Evolutionary conservation across 495 filamentous ascomycete genomes (phyloP).

Genomic region (Tirmania nivea): DNA sequence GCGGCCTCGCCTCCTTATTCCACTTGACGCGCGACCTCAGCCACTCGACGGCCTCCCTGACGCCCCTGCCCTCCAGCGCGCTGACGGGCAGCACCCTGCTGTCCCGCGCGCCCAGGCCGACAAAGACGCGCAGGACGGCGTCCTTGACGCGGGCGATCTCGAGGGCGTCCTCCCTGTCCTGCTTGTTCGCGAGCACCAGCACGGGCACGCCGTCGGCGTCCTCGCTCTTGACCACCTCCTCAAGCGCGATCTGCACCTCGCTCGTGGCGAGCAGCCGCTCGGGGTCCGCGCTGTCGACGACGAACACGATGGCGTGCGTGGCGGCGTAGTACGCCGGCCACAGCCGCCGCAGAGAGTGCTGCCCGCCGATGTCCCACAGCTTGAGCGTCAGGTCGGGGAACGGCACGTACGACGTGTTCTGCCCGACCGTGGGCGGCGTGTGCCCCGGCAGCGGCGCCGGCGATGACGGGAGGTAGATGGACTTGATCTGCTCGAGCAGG

Average conservation of each 20-base stretch:
- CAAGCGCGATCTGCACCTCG: constrained; percentile 50
- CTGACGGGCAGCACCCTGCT: constrained; percentile 78
- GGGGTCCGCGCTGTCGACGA: constrained; percentile 83
- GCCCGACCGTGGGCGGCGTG: constrained; percentile 91
- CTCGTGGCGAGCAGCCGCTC: constrained; percentile 43
- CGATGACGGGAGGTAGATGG: constrained; percentile 49
- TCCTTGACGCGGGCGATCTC: constrained; percentile 96
- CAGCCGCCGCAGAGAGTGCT: constrained; percentile 65
- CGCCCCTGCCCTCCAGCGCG: constrained; percentile 65
- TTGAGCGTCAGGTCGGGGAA: constrained; percentile 87
- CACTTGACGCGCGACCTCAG: constrained; percentile 73
- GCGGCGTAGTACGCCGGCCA: constrained; percentile 91
- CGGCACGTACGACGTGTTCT: constrained; percentile 79
- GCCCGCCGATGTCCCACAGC: constrained; percentile 95
- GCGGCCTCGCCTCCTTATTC: constrained; percentile 83
- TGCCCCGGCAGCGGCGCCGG: constrained; percentile 35
- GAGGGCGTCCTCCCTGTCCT: constrained; percentile 90
- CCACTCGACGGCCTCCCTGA: constrained; percentile 91
- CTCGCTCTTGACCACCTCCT: constrained; percentile 54
- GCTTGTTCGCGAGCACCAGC: constrained; percentile 87
- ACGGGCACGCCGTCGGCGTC: constrained; percentile 81
- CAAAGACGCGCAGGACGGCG: constrained; percentile 83
- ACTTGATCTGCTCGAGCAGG: constrained; percentile 86
- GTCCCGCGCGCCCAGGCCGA: constrained; percentile 67
- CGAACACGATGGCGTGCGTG: constrained; percentile 92